These are phyloP conservation scores for Kitagawia praeruptora DNA, from an alignment of 129 eudicot genomes.

Conservation along the genomic window DNA sequence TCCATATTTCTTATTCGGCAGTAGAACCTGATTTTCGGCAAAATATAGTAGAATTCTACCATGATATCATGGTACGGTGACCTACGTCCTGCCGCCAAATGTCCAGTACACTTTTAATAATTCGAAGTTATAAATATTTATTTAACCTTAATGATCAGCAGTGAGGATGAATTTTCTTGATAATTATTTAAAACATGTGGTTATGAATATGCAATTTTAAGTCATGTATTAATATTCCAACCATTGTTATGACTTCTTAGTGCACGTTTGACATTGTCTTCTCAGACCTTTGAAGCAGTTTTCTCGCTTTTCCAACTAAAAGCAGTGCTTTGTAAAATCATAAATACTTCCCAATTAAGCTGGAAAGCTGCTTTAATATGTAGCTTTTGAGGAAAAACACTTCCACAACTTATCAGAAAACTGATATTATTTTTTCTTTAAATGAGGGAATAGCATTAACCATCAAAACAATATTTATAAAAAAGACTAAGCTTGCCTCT, in stretches of 20 bases:
- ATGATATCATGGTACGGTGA: not conserved
- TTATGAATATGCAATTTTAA: not conserved
- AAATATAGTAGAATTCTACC: not conserved
- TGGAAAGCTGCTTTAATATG: not conserved
- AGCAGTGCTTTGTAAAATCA: not conserved
- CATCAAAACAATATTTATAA: not conserved
- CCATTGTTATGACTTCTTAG: not conserved
- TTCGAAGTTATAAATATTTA: not conserved
- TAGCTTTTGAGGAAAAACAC: not conserved
- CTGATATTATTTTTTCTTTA: not conserved
- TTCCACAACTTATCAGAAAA: not conserved
- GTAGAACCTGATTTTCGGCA: not conserved
- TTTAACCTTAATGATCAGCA: not conserved
- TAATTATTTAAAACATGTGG: not conserved
- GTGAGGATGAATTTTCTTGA: not conserved
- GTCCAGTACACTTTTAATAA: not conserved
- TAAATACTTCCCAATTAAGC: not conserved
- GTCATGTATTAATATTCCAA: not conserved
- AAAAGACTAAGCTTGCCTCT: not conserved
- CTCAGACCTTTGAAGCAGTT: not conserved
- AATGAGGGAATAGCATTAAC: too few relatives aligned
- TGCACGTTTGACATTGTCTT: not conserved
- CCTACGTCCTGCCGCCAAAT: not conserved
- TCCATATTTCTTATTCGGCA: slow-evolving; percentile 1
- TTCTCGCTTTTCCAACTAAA: not conserved